phyloP scores from a whole-genome alignment of 2,329 filamentous ascomycete genomes.

The Fusarium sarcochroum region DNA sequence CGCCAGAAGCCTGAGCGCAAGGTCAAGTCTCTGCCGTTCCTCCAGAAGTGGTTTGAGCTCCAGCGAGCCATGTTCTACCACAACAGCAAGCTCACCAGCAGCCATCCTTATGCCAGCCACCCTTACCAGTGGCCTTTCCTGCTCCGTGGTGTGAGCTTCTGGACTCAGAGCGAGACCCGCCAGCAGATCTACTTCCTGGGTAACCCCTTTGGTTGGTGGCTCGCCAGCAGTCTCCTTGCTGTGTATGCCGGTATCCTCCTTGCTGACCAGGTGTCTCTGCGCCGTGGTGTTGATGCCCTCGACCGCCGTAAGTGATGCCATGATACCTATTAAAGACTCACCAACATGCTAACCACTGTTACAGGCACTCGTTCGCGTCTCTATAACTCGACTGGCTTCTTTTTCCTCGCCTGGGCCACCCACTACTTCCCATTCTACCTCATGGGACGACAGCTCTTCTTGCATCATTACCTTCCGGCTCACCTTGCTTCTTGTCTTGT shows the following conservation, averaged over 20 bases:
- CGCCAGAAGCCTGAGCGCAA: constrained; percentile 81
- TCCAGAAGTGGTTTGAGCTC: constrained; percentile 95
- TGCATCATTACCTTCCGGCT: constrained; percentile 97
- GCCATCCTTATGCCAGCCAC: constrained; percentile 94
- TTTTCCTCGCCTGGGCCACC: constrained; percentile 97
- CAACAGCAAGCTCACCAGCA: constrained; percentile 97
- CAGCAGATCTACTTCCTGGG: constrained; percentile 99
- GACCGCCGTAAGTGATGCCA: constrained; percentile 82
- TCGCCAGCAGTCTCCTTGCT: constrained; percentile 90
- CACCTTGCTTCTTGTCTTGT: constrained; percentile 93
- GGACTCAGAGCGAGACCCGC: constrained; percentile 95
- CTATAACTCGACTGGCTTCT: constrained; percentile 99
- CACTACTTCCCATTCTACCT: constrained; percentile 98
- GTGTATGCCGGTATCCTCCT: constrained; percentile 93
- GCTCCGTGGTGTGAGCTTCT: constrained; percentile 97
- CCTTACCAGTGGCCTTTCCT: constrained; percentile 99
- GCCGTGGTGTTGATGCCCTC: constrained; percentile 92
- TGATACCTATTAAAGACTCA: neutral
- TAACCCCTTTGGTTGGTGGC: constrained; percentile 98
- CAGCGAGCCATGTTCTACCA: constrained; percentile 99
- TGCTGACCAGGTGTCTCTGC: constrained; percentile 92
- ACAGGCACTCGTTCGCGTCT: constrained; percentile 89
- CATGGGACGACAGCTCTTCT: constrained; percentile 97
- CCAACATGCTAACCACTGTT: constrained; percentile 49
- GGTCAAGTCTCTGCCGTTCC: constrained; percentile 87